Conservation (phyloP, 768 basidiomycete species). For the Panus rudis region DNA sequence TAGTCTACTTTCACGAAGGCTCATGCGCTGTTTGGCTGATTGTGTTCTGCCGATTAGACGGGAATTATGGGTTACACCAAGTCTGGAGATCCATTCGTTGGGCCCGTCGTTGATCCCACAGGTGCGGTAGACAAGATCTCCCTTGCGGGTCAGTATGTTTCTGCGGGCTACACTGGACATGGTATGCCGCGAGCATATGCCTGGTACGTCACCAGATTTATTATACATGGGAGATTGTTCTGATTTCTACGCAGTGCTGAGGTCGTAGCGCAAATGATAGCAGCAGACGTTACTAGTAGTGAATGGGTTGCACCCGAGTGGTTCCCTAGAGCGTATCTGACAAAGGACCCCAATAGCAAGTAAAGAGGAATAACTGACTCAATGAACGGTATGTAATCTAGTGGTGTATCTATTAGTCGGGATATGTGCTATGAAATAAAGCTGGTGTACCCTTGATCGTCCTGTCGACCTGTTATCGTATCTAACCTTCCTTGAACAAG, state of each 20-base stretch:
- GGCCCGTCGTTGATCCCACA: constrained; percentile 39
- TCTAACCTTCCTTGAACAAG: constrained; percentile 21
- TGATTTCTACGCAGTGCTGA: constrained; percentile 42
- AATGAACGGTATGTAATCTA: too few species aligned
- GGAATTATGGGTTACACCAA: constrained; percentile 78
- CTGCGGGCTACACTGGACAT: constrained; percentile 70
- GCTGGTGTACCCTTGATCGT: too few species aligned
- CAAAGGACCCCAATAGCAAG: too few species aligned
- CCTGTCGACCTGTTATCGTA: too few species aligned
- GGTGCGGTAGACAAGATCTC: constrained; percentile 12
- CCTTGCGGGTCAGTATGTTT: constrained; percentile 58
- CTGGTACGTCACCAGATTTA: constrained; percentile 38
- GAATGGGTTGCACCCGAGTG: constrained; percentile 51
- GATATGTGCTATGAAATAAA: too few species aligned
- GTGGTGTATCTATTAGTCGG: too few species aligned
- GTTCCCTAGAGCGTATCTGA: constrained; percentile 44
- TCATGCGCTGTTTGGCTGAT: background rate
- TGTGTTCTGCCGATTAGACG: constrained; percentile 37
- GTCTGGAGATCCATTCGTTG: constrained; percentile 61
- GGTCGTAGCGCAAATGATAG: constrained; percentile 52
- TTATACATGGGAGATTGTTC: constrained; percentile 1
- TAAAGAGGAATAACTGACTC: too few species aligned
- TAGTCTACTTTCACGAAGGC: constrained; percentile 3
- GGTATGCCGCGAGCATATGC: constrained; percentile 75
- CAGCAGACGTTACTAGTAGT: constrained; percentile 35